Percentiles rank a stretch among this genome's conserved stretches.
Evolutionary conservation across 345 rosid genomes (phyloP).

Genomic region (Balakata baccata): DNA sequence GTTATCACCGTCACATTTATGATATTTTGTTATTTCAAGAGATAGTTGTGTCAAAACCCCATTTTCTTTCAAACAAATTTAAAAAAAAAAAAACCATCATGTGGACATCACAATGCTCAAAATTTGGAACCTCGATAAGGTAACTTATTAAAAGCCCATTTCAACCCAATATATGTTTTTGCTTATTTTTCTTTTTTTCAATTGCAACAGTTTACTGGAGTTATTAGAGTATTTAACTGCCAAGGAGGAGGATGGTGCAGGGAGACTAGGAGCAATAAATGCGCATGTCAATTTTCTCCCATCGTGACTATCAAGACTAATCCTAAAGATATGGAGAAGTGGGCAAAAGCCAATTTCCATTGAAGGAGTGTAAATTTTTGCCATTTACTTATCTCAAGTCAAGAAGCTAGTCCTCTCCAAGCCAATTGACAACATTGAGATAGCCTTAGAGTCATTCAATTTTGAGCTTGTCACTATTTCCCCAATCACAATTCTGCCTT

Average conservation of each 20-base stretch:
- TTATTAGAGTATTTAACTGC: conserved; percentile 87
- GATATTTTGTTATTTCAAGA: too few relatives aligned
- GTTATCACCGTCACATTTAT: too few relatives aligned
- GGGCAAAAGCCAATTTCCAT: conserved; percentile 65
- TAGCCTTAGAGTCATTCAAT: conserved; percentile 68
- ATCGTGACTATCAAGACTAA: conserved; percentile 50
- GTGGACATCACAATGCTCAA: conserved; percentile 99
- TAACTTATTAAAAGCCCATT: conserved; percentile 12
- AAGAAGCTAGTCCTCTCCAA: conserved; percentile 63
- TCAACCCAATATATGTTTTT: neutral
- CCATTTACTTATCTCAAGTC: conserved; percentile 63
- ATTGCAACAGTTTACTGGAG: conserved; percentile 60
- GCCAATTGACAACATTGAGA: conserved; percentile 43
- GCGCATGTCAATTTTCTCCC: conserved; percentile 56
- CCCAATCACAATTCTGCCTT: conserved; percentile 44
- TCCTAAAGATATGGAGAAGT: conserved; percentile 65
- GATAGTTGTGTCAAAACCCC: too few relatives aligned
- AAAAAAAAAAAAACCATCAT: too few relatives aligned
- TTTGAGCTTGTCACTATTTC: conserved; percentile 83
- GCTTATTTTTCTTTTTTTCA: too few relatives aligned
- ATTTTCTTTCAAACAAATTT: too few relatives aligned
- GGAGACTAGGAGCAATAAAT: conserved; percentile 72
- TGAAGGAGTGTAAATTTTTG: conserved; percentile 55
- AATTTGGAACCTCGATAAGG: conserved; percentile 97
- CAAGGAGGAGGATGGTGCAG: conserved; percentile 99